Conservation (phyloP, 352 stramenopile species). For the Globisporangium radiosum region DNA sequence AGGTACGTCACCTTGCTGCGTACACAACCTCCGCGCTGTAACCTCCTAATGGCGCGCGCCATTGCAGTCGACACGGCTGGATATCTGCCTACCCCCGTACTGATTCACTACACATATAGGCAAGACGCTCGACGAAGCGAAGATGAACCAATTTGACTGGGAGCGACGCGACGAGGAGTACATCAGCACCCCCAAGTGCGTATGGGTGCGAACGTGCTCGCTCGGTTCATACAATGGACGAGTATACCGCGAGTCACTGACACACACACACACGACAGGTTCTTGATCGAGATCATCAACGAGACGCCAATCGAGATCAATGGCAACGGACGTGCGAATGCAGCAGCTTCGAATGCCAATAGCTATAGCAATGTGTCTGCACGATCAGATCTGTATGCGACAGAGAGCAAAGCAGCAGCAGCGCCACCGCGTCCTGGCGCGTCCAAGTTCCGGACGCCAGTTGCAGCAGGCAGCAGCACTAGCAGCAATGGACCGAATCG, state of each 20-base stretch:
- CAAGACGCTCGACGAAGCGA: slow-evolving; percentile 51
- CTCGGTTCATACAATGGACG: no score
- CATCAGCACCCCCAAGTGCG: slow-evolving; percentile 50
- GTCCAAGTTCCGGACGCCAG: slow-evolving; percentile 28
- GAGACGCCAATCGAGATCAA: slow-evolving; percentile 31
- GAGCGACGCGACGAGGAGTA: slow-evolving; percentile 57
- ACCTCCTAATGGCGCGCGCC: no score
- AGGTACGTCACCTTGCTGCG: slow-evolving; percentile 14
- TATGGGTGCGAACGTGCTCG: not conserved
- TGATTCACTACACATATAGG: slow-evolving; percentile 13
- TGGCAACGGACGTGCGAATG: slow-evolving; percentile 1
- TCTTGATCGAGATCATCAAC: slow-evolving; percentile 69
- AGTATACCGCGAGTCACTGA: no score
- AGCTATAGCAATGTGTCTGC: not conserved
- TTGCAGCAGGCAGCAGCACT: slow-evolving; percentile 3
- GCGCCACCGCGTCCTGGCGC: slow-evolving; percentile 8
- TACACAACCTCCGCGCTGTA: no score
- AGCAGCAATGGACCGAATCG: slow-evolving; percentile 3
- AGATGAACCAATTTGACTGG: slow-evolving; percentile 44
- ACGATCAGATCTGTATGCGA: not conserved
- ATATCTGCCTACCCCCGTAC: no score
- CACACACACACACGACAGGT: slow-evolving; percentile 21
- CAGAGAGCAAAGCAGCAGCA: not conserved
- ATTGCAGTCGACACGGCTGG: no score
- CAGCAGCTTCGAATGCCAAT: not conserved